Evolutionary conservation across 306 rosid genomes (phyloP), one percentile per base, ranked within the genome.

Genomic region (Canavalia ensiformis): DNA sequence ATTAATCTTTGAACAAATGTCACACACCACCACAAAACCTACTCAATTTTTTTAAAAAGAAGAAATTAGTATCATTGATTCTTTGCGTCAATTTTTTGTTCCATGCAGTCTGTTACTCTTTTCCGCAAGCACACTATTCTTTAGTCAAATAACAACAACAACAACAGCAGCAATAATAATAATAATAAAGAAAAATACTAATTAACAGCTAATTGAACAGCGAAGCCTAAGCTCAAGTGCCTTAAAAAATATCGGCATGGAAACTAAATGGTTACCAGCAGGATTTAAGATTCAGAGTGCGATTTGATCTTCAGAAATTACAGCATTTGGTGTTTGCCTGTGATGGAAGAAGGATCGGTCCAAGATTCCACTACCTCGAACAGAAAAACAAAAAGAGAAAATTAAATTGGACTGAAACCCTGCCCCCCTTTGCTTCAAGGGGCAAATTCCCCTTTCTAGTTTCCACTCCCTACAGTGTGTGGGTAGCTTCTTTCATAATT

Each of bases 101-200:
- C 12, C 13, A 31, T 30, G 13, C 59, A 69, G 75, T 76, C 66
- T 4, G 11, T 67, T 41, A 31, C 79, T 37, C 30, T 62, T 57
- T 35, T 12, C 37, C 4, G 51, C n/a, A 71, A 63, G 30, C 31
- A 63, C 65, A 63, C 52, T 46, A 56, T 5, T 46, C 30, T 51
- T 31, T 2, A 58, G 28, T n/a, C 28, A 69, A 69, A 31, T 6
- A 30, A 12, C 11, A 69, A 30, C 12, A 37, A 37, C 41, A 37
- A 4, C 4, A 4, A 37, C 2, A 37, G 0, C 41, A 30, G 25
- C 55, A n/a, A 44, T 2, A n/a, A 3, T 8, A 41, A 11, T n/a
- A n/a, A 5, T 62, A 2, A 42, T 1, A 68, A 44, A 1, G 41
- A 4, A 42, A 7, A 67, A 28, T 9, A 68, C 8, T 1, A 47